Base-by-base conservation (phyloP, 805 yeast species). In the Kurtzmaniella fragi region DNA sequence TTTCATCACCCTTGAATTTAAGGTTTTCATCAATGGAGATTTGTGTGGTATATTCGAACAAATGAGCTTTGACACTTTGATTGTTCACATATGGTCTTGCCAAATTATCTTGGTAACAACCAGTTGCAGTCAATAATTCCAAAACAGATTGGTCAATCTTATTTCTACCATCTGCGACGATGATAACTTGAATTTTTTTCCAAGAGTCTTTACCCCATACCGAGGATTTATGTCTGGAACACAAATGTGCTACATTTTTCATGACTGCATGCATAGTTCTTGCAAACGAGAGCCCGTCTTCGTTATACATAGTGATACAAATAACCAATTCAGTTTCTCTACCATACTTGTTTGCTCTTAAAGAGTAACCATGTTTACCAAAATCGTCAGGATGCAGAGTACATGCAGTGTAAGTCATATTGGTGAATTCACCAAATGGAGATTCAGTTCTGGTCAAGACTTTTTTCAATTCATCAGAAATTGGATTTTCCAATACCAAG, bases 191-290 rank as follows among this genome's bases (percentile, higher is more conserved):
- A 15, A 93, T 82, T 62, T 91, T 93, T 56, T 93, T 89, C 99
- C 99, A 93, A 17, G 95, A 84, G 43, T 90, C 95, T 48, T 82
- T 80, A 4, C 99, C 98, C 99, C 99, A 93, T 13, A 85, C 83
- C 37, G 84, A 71, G 30, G 95, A 84, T 57, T 80, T 84, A 39
- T 75, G 73, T 59, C 99, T 78, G 12, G 83, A 77, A 56, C 95
- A 79, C 38, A 93, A 69, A 54, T 89, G 93, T 2, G 96, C 86
- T 42, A 93, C 78, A 61, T 95, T 93, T 52, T 80, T 84, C 86
- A 91, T 87, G 12, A 93, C 91, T 0, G 95, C 86, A 59, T 95
- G 95, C 75, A 93, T 71, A 0, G 99, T 95, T 64, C 98, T 78
- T 1, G 97, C 87, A 58, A 93, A 79, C 2, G 95, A 77, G 39